These are phyloP conservation scores for Penicillium sp. DNA, from an alignment of 2,329 filamentous ascomycete genomes.

Conservation along the genomic window DNA sequence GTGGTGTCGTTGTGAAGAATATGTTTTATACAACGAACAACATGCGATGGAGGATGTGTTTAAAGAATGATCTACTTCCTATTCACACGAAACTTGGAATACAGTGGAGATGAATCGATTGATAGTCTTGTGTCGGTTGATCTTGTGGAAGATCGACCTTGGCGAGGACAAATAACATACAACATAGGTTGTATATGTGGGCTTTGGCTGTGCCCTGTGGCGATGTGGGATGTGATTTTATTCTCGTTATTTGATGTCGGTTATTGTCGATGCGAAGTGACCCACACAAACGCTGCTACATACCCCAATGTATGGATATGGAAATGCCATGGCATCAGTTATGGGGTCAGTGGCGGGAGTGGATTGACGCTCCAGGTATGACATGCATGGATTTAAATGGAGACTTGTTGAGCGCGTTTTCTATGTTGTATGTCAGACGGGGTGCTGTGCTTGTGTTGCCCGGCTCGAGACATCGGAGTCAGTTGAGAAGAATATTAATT, in stretches of 20 bases:
- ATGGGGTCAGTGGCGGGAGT: slow-evolving; percentile 6
- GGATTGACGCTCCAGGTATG: slow-evolving; percentile 17
- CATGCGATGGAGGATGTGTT: too few species aligned
- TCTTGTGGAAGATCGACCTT: slow-evolving; percentile 2
- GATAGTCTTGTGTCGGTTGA: background rate
- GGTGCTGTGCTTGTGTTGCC: slow-evolving; percentile 11
- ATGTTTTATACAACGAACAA: background rate
- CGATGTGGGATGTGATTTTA: slow-evolving; percentile 4
- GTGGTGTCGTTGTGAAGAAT: background rate
- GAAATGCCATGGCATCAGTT: background rate
- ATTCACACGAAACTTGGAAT: background rate
- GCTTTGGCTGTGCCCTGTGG: slow-evolving; percentile 6
- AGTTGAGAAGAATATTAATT: background rate
- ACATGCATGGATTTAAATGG: slow-evolving; percentile 23
- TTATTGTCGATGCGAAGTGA: background rate
- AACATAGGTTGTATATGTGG: background rate
- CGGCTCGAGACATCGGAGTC: background rate
- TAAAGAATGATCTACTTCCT: too few species aligned
- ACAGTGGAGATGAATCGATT: background rate
- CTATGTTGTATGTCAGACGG: background rate
- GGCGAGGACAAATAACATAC: background rate
- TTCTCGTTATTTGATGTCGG: background rate
- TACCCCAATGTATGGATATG: background rate
- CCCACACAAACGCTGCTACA: background rate
- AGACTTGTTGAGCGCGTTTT: slow-evolving; percentile 9